phyloP scores from a whole-genome alignment of 345 rosid species.

The Euphorbia pulcherrima region DNA sequence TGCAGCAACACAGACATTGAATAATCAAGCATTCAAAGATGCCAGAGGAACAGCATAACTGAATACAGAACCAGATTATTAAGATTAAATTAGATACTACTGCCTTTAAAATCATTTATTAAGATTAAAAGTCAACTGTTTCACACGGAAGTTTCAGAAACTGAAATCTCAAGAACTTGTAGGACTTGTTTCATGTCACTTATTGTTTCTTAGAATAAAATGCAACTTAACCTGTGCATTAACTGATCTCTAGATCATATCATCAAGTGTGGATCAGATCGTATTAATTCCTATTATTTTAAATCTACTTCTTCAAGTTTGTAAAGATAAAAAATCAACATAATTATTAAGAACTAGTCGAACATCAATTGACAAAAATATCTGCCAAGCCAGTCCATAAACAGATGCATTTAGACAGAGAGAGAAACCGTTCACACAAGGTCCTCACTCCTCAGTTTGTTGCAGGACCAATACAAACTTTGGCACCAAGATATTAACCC shows the following conservation, averaged over 20 bases:
- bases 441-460: no score
- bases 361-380: background rate
- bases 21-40: background rate
- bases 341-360: background rate
- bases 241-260: background rate
- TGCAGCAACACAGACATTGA: constrained; percentile 27
- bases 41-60: background rate
- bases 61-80: background rate
- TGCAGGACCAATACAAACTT: background rate
- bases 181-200: background rate
- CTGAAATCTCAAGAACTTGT: background rate
- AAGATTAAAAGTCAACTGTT: background rate
- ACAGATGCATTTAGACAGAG: background rate
- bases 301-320: background rate
- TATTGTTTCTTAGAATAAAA: background rate
- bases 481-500: background rate
- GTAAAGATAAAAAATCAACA: background rate
- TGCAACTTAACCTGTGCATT: background rate
- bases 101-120: no score
- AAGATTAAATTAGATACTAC: background rate
- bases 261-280: background rate
- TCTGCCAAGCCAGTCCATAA: background rate
- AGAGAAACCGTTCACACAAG: no score
- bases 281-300: background rate
- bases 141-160: background rate